Evolutionary conservation across 176 grass and related monocot genomes (phyloP), one percentile per base, ranked within the genome.

Genomic region (Raddia guianensis): DNA sequence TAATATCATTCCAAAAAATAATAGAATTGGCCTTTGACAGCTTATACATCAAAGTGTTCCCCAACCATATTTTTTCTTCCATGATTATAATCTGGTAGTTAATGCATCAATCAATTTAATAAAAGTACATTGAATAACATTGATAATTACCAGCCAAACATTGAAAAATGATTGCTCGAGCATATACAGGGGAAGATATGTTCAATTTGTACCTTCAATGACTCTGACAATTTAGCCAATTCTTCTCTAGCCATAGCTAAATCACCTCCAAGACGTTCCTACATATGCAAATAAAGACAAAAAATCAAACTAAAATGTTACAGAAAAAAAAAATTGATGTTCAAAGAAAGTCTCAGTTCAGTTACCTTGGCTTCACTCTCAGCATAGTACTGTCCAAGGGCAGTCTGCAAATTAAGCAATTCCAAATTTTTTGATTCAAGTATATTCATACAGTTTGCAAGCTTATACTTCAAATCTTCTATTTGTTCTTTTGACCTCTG

Each of bases 311-410:
- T 57, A 1, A 80, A 60, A 87, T 7, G 15, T 53, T 73, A 1
- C 14, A 64, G 60, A 32, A 68, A 10, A 46, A 46, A 20, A 49
- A 77, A 7, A 34, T 65, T 63, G 63, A 49, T 15, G 27, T 70
- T 45, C 10, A 63, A 84, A 78, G 14, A 60, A 54, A 59, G 56
- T 51, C 18, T 9, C 5, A 43, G 45, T 86, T 74, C 20, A 76
- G 70, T 82, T 40, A 96, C 93, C 91, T 96, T 93, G 47, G 97
- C 93, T 93, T 99, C 97, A 84, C 85, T 90, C 77, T 99, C 97
- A 42, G 97, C 97, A 88, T 96, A 99, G 84, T 96, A 99, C 75
- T 99, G 97, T 74, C 97, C 97, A 88, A 99, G 97, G 58, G 90
- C 97, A 82, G 90, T 99, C 86, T 99, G 93, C 63, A 99, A 93